Percentiles rank a stretch among this genome's conserved stretches.
These are phyloP conservation scores for Lasiodiplodia theobromae DNA, from an alignment of 2,329 filamentous ascomycete genomes.

Conservation along the genomic window DNA sequence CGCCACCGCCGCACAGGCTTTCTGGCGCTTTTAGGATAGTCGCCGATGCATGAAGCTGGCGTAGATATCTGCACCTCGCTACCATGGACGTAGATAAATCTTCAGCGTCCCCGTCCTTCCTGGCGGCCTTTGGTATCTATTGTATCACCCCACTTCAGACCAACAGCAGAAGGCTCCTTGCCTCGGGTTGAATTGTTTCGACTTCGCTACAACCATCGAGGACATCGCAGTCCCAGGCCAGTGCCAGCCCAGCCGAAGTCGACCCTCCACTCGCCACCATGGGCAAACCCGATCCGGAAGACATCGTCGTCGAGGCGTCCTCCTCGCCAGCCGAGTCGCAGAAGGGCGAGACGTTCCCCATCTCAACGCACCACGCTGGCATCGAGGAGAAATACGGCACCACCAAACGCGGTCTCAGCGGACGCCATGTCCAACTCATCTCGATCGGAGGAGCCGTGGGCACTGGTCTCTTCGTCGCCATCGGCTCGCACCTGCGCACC, in stretches of 20 bases:
- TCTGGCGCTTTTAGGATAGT: background rate
- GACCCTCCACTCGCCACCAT: background rate
- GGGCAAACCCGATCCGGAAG: conserved; percentile 24
- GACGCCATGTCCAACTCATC: conserved; percentile 28
- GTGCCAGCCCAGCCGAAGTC: background rate
- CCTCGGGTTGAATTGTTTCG: background rate
- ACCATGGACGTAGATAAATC: background rate
- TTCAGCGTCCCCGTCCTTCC: background rate
- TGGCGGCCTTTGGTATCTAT: background rate
- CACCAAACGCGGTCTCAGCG: conserved; percentile 20
- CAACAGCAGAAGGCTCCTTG: too few species aligned
- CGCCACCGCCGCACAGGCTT: background rate
- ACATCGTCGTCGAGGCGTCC: conserved; percentile 12
- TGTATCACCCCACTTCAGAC: too few species aligned
- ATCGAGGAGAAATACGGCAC: conserved; percentile 25
- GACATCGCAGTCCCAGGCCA: background rate
- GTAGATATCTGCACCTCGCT: background rate
- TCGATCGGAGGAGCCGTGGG: conserved; percentile 24
- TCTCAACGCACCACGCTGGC: background rate
- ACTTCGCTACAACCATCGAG: too few species aligned
- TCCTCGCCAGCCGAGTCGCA: conserved; percentile 3
- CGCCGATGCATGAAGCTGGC: background rate
- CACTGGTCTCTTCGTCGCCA: conserved; percentile 26
- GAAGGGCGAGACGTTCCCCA: conserved; percentile 7
- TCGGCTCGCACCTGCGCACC: conserved; percentile 14